These are phyloP conservation scores for Boletus reticulatus DNA, from an alignment of 768 basidiomycete species.

Conservation along the genomic window DNA sequence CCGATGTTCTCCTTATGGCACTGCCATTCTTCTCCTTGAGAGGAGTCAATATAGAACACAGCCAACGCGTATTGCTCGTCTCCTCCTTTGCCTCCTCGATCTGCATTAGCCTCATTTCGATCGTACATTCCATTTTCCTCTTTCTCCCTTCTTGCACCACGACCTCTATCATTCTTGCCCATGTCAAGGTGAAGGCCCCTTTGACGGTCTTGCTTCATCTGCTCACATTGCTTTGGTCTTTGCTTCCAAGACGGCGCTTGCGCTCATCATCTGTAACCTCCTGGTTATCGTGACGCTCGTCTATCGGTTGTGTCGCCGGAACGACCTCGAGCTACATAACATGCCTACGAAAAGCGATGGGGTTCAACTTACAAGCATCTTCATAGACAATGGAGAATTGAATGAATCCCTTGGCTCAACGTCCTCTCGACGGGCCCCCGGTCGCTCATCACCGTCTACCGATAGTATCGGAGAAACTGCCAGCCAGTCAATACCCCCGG, in stretches of 20 bases:
- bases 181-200: slow-evolving; percentile 7
- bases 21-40: slow-evolving; percentile 2
- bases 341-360: not conserved
- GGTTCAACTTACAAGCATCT: too few relatives aligned
- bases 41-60: not conserved
- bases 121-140: slow-evolving; percentile 7
- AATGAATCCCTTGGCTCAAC: too few relatives aligned
- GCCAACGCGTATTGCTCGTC: not conserved
- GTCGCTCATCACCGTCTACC: too few relatives aligned
- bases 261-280: slow-evolving; percentile 9
- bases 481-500: too few relatives aligned
- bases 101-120: slow-evolving; percentile 9
- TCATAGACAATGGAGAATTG: too few relatives aligned
- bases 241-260: slow-evolving; percentile 11
- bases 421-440: too few relatives aligned
- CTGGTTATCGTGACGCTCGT: slow-evolving; percentile 7
- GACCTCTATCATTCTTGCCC: not conserved
- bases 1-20: slow-evolving; percentile 4
- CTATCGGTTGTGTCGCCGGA: slow-evolving; percentile 5
- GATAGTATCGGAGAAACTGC: too few relatives aligned
- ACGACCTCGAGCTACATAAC: not conserved
- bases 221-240: too few relatives aligned
- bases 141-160: not conserved
- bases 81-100: slow-evolving; percentile 13
- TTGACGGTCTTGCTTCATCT: too few relatives aligned